Evolutionary conservation across 345 rosid species (phyloP), one percentile per base, ranked within the genome.

Genomic region (Pugionium cornutum): DNA sequence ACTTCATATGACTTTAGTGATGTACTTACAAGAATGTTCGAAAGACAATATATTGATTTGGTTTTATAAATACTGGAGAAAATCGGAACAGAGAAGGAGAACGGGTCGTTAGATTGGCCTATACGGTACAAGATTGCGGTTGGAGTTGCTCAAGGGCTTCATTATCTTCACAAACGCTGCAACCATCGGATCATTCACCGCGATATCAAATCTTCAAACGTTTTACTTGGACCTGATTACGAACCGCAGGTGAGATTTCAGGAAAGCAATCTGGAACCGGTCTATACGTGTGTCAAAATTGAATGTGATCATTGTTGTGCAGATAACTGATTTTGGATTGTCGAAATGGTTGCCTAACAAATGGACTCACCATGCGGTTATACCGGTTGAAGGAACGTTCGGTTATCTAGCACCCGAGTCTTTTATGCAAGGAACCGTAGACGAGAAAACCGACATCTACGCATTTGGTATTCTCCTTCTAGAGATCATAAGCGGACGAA

Each of bases 301-400:
- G 1, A 30, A 42, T 58, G 66, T 65, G 34, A 1, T 65, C 57
- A 33, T 57, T 0, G 8, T 37, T 45, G 3, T 53, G 36, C 48
- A 89, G 98, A 92, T 92, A 26, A 75, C 96, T n/a, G 98, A 92
- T 81, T 92, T 92, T 53, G 98, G 98, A 65, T 85, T 92, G 3
- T 96, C 96, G 53, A 92, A 89, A 70, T 92, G 98, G 97, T 80
- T 92, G 7, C 97, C 97, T 11, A 89, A 86, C 76, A 89, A 92
- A 76, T 84, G 91, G 87, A 92, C 94, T 51, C 94, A 89, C 80
- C 96, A 88, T 53, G 90, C 94, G 31, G 94, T 81, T 71, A 72
- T 88, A 53, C 97, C 97, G 58, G 84, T 89, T 4, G 98, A 92
- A 70, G 97, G 97, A 28, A 92, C 98, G n/a, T 92, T 92, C n/a